Percentiles rank a stretch among this genome's conserved stretches.
Conservation (phyloP, 73 alveolate species). For the Durusdinium trenchii region DNA sequence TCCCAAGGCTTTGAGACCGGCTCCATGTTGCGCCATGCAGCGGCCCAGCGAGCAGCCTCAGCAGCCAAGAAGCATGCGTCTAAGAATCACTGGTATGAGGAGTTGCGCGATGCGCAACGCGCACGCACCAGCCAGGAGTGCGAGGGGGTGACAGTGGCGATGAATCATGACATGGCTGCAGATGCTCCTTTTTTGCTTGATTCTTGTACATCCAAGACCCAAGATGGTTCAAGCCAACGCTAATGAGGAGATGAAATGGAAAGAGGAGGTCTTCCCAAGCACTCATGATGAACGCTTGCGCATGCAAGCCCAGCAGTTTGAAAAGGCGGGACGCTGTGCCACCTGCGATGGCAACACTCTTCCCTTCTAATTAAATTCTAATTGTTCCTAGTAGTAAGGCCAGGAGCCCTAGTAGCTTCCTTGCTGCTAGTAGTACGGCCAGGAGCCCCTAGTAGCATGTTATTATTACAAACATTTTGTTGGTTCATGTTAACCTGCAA, state of each 20-base stretch:
- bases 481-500: neutral
- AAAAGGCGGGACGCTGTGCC: neutral
- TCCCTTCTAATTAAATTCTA: too few species aligned
- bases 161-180: too few species aligned
- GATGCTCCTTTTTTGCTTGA: neutral
- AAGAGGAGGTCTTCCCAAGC: neutral
- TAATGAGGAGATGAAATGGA: conserved; percentile 51
- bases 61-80: neutral
- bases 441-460: too few species aligned
- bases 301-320: conserved; percentile 85
- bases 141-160: too few species aligned
- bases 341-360: too few species aligned
- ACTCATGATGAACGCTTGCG: conserved; percentile 38
- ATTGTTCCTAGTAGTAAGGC: too few species aligned
- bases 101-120: conserved; percentile 30
- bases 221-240: neutral
- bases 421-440: too few species aligned
- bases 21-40: conserved; percentile 25
- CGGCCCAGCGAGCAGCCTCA: conserved; percentile 27
- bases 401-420: too few species aligned
- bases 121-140: conserved; percentile 74
- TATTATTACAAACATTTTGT: neutral
- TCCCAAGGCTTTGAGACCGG: conserved; percentile 32
- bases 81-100: conserved; percentile 87
- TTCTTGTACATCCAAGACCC: neutral